Evolutionary conservation across 2,329 filamentous ascomycete genomes (phyloP).

Genomic region (Cercospora beticola): DNA sequence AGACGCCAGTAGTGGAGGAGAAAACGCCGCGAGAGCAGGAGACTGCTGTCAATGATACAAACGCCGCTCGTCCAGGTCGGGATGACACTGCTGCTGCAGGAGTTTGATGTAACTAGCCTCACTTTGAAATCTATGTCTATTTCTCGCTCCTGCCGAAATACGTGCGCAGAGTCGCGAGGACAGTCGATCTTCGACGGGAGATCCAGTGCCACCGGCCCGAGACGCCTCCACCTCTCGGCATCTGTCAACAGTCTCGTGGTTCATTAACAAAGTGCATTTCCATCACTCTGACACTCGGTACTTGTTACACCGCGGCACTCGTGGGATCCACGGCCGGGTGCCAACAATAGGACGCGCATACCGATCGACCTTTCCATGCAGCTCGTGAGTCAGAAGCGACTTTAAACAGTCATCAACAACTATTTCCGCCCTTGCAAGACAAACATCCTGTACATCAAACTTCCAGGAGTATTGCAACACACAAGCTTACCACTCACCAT

Average conservation of each 20-base stretch:
- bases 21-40: neutral
- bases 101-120: neutral
- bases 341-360: neutral
- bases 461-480: neutral
- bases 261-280: neutral
- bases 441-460: neutral
- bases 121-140: neutral
- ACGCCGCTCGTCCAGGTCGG: neutral
- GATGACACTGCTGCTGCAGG: neutral
- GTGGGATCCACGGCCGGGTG: neutral
- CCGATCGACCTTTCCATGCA: neutral
- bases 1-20: neutral
- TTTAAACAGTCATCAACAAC: neutral
- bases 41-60: neutral
- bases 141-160: neutral
- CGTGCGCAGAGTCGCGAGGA: neutral
- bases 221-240: neutral
- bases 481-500: neutral
- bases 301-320: neutral
- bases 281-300: neutral
- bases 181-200: neutral
- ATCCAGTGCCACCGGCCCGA: neutral
- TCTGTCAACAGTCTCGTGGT: neutral
- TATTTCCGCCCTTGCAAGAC: neutral
- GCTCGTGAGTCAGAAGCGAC: neutral